Evolutionary conservation across 352 stramenopile species (phyloP), one percentile per base, ranked within the genome.

Genomic region (Phytophthora melonis): DNA sequence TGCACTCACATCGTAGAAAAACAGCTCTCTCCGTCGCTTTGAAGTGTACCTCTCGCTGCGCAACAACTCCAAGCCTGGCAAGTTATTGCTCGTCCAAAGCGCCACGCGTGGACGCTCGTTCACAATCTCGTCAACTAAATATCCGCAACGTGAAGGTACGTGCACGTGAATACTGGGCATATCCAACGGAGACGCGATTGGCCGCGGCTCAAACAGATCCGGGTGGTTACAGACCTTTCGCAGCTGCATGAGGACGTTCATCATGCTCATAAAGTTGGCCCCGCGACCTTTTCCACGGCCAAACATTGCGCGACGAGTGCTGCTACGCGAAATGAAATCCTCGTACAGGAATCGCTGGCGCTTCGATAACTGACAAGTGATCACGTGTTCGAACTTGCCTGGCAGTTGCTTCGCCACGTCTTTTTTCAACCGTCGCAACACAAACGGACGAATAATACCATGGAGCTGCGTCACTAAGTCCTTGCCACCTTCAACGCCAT

Each of bases 161-260:
- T 66, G 13, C 10, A 90, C 18, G 2, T 57, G 57, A 21, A 93
- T 66, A 56, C 65, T 59, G 0, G 72, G 61, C 80, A 95, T 84
- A 69, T 95, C 89, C 71, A 99, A 98, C 43, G 98, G 97, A n/a
- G 97, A 98, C 11, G 89, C 80, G 45, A 99, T 98, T 8, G 97
- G 95, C n/a, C 98, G 84, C 1, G 84, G 84, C 32, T 99, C 98
- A 80, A 99, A 99, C 41, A 99, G 83, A 80, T 99, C 98, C n/a
- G 98, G 97, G 72, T 99, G 98, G 72, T 99, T 99, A 79, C 93
- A 98, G 14, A 98, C 91, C 77, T 99, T 99, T 36, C 98, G 89
- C 11, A 99, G 84, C 75, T 99, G 97, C 98, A 99, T 99, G 8
- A 99, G 84, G 14, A 99, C 96, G 67, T 99, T 99, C 97, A 99